These are phyloP conservation scores for Pythium apleroticum DNA, from an alignment of 352 stramenopile species.

Conservation along the genomic window DNA sequence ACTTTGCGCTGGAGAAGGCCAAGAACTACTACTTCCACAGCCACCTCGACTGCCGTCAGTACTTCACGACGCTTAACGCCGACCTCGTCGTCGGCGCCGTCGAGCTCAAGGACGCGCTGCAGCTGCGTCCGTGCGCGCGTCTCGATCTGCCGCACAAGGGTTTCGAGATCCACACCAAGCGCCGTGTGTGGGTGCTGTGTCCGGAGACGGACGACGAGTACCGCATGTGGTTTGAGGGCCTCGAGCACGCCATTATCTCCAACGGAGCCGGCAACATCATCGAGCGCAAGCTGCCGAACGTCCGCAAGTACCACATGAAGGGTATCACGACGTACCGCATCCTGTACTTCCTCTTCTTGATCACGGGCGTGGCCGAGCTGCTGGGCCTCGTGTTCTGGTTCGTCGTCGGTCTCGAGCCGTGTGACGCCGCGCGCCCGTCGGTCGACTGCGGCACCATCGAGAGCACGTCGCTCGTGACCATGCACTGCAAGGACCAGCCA, in stretches of 20 bases:
- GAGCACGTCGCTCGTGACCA: constrained; percentile 49
- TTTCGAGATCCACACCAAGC: constrained; percentile 85
- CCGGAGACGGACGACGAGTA: constrained; percentile 86
- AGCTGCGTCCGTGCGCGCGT: constrained; percentile 78
- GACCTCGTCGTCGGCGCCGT: constrained; percentile 80
- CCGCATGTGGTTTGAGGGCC: constrained; percentile 83
- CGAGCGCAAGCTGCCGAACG: constrained; percentile 84
- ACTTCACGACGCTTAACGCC: constrained; percentile 82
- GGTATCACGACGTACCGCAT: constrained; percentile 77
- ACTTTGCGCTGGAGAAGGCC: constrained; percentile 84
- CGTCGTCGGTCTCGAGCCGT: constrained; percentile 75
- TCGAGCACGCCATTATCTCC: constrained; percentile 76
- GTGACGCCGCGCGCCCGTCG: constrained; percentile 45
- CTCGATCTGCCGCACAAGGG: constrained; percentile 85
- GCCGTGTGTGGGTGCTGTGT: constrained; percentile 85
- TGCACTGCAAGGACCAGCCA: constrained; percentile 43
- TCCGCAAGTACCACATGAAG: constrained; percentile 91
- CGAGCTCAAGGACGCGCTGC: constrained; percentile 83
- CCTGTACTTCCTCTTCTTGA: constrained; percentile 82
- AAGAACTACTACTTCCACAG: constrained; percentile 91
- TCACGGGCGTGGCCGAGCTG: constrained; percentile 69
- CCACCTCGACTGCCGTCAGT: constrained; percentile 83
- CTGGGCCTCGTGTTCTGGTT: constrained; percentile 86
- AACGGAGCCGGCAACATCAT: constrained; percentile 86
- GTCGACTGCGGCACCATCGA: constrained; percentile 65